These are phyloP conservation scores for Plectosphaerella plurivora DNA, from an alignment of 2,329 filamentous ascomycete species.

Conservation along the genomic window DNA sequence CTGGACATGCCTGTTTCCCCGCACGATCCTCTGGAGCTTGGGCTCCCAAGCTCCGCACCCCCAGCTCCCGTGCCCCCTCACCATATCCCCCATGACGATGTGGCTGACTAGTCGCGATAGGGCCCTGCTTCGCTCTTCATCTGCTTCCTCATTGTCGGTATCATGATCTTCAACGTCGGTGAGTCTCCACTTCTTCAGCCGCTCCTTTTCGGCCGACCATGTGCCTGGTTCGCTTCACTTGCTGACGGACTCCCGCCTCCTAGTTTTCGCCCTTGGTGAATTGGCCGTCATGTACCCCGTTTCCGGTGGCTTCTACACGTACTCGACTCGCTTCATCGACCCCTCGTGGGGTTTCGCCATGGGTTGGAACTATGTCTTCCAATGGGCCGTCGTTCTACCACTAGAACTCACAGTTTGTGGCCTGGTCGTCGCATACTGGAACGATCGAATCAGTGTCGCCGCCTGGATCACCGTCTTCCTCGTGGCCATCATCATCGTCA, in stretches of 20 bases:
- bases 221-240: not conserved
- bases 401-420: slow-evolving; percentile 46
- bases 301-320: slow-evolving; percentile 55
- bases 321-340: slow-evolving; percentile 52
- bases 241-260: not conserved
- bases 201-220: not conserved
- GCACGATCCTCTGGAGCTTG: not conserved
- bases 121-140: slow-evolving; percentile 30
- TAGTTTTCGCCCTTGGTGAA: slow-evolving; percentile 56
- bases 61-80: not conserved
- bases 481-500: slow-evolving; percentile 34
- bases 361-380: slow-evolving; percentile 45
- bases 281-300: slow-evolving; percentile 51
- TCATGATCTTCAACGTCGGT: slow-evolving; percentile 49
- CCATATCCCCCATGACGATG: too few relatives aligned
- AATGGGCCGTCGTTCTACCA: slow-evolving; percentile 42
- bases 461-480: slow-evolving; percentile 56
- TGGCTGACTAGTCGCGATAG: slow-evolving; percentile 5
- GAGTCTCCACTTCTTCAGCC: slow-evolving; percentile 6
- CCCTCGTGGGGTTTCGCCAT: slow-evolving; percentile 49
- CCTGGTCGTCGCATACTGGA: slow-evolving; percentile 45
- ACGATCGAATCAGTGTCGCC: slow-evolving; percentile 27
- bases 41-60: not conserved
- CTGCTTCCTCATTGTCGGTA: slow-evolving; percentile 43
- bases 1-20: not conserved